Percentiles rank a stretch among this genome's conserved stretches.
Conservation (phyloP, 129 eudicot genomes). For the Smallanthus sonchifolius region DNA sequence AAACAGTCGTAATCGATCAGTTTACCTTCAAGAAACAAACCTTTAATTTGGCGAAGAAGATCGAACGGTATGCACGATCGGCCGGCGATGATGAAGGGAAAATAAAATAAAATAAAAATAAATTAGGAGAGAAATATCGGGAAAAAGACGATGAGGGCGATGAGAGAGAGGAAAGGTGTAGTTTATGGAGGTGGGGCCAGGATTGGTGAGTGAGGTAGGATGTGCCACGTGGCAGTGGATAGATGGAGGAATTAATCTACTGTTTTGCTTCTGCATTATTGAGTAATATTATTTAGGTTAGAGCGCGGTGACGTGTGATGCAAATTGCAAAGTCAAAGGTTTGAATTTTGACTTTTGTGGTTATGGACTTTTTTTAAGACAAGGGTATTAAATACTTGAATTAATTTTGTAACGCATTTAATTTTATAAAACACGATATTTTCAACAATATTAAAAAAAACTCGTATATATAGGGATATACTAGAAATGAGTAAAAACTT, state of each 20-base stretch:
- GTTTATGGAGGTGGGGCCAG: slow-evolving; percentile 14
- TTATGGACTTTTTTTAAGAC: no score
- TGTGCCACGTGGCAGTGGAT: slow-evolving; percentile 31
- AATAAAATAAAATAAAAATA: slow-evolving; percentile 17
- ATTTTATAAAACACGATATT: no score
- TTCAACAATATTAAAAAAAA: no score
- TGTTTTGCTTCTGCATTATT: not conserved
- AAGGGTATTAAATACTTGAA: no score
- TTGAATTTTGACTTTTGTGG: not conserved
- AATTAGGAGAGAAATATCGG: slow-evolving; percentile 5
- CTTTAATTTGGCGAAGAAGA: slow-evolving; percentile 1
- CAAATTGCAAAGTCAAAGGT: slow-evolving; percentile 21
- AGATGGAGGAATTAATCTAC: not conserved
- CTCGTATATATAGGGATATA: no score
- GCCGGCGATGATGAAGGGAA: not conserved
- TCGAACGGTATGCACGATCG: not conserved
- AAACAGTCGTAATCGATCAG: not conserved
- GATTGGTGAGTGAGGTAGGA: slow-evolving; percentile 19
- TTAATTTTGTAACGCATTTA: no score
- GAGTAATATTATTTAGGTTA: slow-evolving; percentile 5
- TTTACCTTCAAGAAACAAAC: not conserved
- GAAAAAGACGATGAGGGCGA: slow-evolving; percentile 18
- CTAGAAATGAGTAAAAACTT: no score
- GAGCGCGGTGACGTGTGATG: slow-evolving; percentile 16
- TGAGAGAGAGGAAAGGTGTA: not conserved